Base-by-base conservation (phyloP, 106 monocot genomes). In the Cymbidium sinense region DNA sequence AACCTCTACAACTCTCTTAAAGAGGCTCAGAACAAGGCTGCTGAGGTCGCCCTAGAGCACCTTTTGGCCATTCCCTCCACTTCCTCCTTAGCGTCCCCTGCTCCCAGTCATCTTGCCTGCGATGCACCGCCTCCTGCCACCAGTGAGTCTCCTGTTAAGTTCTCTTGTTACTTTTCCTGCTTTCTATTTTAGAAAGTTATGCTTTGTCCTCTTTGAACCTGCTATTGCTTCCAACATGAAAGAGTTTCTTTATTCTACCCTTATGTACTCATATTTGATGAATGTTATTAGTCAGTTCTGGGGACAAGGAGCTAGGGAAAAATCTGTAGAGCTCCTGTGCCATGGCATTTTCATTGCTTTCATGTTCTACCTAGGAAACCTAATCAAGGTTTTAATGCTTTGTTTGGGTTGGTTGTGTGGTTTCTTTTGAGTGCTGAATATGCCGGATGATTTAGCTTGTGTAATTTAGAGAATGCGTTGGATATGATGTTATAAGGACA, bases 1-100 rank as follows among this genome's bases (percentile, higher is more conserved):
- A 83, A 82, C 7, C 21, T 50, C 58, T 78, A 78, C 9, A 64
- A 41, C 27, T 86, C 87, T 30, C 35, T 83, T 36, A 93, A 90
- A 79, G 89, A 81, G 75, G 85, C 88, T 13, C 85, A 88, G 34
- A 78, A 50, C 43, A 77, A 70, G 70, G 88, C 81, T 15, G 88
- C 88, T 27, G 64, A 50, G 54, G 41, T 72, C 36, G 88, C 88
- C 64, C 13, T 85, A 47, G 31, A 81, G 28, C 75, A 65, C 50
- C 75, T 85, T 39, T 52, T 70, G 25, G 27, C 69, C 29, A 30
- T 29, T 29, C 6, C 20, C 25, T 2, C 47, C 1, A 47, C 77
- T 2, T 37, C 76, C 33, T 33, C n/a, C n/a, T n/a, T n/a, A n/a
- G n/a, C n/a, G n/a, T n/a, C n/a, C n/a, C n/a, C 80, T 47, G 13